Base-by-base conservation (phyloP, 805 yeast species). In the Sugiyamaella americana region DNA sequence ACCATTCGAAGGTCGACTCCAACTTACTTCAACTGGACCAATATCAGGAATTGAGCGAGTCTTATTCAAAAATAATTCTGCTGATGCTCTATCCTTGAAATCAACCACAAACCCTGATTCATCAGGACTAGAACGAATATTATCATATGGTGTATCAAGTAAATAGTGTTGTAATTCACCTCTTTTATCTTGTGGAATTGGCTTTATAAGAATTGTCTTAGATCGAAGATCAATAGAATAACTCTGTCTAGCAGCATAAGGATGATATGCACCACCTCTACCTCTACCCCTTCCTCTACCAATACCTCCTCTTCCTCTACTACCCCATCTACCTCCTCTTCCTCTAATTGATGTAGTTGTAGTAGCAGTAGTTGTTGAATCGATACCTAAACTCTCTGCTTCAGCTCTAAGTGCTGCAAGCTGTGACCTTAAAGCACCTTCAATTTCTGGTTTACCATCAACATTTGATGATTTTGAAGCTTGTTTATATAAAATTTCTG, bases 201-300 rank as follows among this genome's bases (percentile, higher is more conserved):
- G 68, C 4, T 42, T 37, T 5, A 70, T 58, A n/a, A 52, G 43
- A 3, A 70, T 65, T 23, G 56, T 50, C 46, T 62, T 65, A 5
- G 74, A 70, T 11, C 74, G 60, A 29, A 66, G 53, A 50, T 69
- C 74, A 17, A 69, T 55, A 29, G 51, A 59, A 18, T 56, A 57
- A 16, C 61, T 48, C 6, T 10, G 17, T 8, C 37, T 5, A 6
- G 5, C 20, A 17, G 47, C 35, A 26, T 53, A 51, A 8, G 60
- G 61, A 37, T 49, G 56, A 26, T 13, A 8, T 13, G 32, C 8
- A 26, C 8, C 13, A 26, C 32, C 32, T 8, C 32, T 8, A 46
- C 24, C 46, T 1, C 47, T 51, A 2, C 59, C 58, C 19, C 60
- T 18, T 11, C 55, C 53, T 13, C 37, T 17, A 6, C 20, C 20